Evolutionary conservation across 2,329 filamentous ascomycete genomes (phyloP), one percentile per base, ranked within the genome.

Genomic region (Lasiodiplodia gonubiensis): DNA sequence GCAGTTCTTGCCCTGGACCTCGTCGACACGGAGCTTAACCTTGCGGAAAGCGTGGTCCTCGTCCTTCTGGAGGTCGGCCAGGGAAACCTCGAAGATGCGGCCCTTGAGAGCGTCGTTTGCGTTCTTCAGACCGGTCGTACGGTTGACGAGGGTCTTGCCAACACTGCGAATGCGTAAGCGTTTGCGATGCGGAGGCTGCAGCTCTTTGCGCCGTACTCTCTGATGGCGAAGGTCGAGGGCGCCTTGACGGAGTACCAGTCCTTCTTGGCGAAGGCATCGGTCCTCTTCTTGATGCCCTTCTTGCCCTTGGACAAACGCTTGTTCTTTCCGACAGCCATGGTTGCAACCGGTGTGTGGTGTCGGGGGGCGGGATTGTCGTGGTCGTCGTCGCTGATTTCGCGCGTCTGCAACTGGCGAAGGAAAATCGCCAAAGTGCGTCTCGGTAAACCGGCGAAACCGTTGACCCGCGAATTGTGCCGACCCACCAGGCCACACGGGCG

Each of bases 251-350:
- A 92, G 87, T 94, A 99, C 92, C 96, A 98, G 84, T 98, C 95
- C 89, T 99, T 99, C 83, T 94, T 92, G 80, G 94, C 89, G 88
- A 98, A 98, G 80, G 95, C 94, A 85, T 99, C 95, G 80, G 94
- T 94, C 87, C 94, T 94, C 94, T 99, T 98, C 93, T 98, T 98
- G 83, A 98, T 89, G 85, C 95, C 94, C 90, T 99, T 99, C 93
- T 98, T 99, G 87, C 95, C 95, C 90, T 99, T 99, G 75, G 95
- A 98, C 88, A 99, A 90, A 89, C 95, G 93, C 93, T 99, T 99
- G 91, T 99, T 99, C 92, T 93, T 93, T 87, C 90, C 90, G 84
- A 93, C 90, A 88, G 90, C 90, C 90, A 93, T 91, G 83, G 83
- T 89, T 89, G 86, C 86, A 86, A 88, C 83, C 83, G 79, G 74